Evolutionary conservation across 2,329 filamentous ascomycete genomes (phyloP).

Genomic region (Westerdykella sp.): DNA sequence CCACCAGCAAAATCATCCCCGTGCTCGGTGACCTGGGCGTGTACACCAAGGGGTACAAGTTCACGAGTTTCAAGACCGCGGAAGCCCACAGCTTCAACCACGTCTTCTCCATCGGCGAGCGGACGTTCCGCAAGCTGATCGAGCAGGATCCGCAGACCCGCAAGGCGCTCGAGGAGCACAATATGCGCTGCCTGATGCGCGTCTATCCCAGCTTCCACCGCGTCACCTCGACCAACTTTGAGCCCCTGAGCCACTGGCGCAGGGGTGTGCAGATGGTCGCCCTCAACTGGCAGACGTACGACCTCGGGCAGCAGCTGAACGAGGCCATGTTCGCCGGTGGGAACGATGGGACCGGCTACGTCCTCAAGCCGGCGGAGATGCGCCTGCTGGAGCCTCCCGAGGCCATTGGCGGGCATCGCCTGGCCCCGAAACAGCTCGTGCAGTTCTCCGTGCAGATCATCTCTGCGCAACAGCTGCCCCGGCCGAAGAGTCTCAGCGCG

Average conservation of each 20-base stretch:
- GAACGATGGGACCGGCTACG: conserved; percentile 80
- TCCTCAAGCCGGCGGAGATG: conserved; percentile 83
- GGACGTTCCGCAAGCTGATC: conserved; percentile 75
- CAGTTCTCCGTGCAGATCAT: conserved; percentile 82
- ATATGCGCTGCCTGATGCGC: conserved; percentile 77
- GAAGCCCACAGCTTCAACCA: conserved; percentile 88
- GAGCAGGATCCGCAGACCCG: conserved; percentile 70
- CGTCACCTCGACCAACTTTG: conserved; percentile 86
- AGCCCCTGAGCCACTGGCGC: conserved; percentile 89
- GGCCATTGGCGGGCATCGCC: conserved; percentile 47
- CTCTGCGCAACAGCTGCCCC: conserved; percentile 90
- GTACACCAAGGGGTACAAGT: conserved; percentile 72
- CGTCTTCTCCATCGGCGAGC: conserved; percentile 91
- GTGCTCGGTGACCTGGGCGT: conserved; percentile 81
- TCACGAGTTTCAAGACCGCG: conserved; percentile 67
- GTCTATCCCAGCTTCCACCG: conserved; percentile 84
- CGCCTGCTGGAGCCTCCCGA: conserved; percentile 41
- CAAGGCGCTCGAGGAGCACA: conserved; percentile 76
- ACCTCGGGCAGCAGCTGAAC: conserved; percentile 91
- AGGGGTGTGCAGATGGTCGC: conserved; percentile 96
- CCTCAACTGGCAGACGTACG: conserved; percentile 97
- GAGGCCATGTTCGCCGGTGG: conserved; percentile 95
- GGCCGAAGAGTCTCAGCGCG: conserved; percentile 64
- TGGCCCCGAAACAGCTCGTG: conserved; percentile 74
- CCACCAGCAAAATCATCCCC: conserved; percentile 76